phyloP scores from a whole-genome alignment of 2,329 filamentous ascomycete species.

The Aspergillus sp. region DNA sequence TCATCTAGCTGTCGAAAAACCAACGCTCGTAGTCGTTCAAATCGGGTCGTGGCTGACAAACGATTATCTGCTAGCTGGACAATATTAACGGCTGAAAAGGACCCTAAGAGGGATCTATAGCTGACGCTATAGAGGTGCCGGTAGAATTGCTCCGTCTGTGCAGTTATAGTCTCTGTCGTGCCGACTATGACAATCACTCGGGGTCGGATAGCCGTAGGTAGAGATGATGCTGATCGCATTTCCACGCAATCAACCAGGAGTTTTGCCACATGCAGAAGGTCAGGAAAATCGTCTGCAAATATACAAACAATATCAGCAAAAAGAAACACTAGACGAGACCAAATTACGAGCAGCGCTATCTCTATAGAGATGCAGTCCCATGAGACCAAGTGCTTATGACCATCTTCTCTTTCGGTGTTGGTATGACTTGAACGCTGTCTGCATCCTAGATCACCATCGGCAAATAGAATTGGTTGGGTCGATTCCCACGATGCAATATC shows the following conservation, averaged over 20 bases:
- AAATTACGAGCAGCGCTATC: neutral
- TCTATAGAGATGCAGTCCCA: neutral
- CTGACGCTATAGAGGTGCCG: neutral
- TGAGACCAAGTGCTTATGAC: neutral
- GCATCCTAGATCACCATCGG: neutral
- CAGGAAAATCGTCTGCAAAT: conserved; percentile 2
- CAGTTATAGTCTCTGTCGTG: neutral
- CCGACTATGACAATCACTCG: neutral
- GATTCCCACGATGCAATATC: neutral
- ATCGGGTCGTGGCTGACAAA: neutral
- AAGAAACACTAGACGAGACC: conserved; percentile 2
- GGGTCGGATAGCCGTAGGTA: conserved; percentile 1
- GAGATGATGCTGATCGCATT: conserved; percentile 1
- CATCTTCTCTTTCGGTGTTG: too few relatives aligned
- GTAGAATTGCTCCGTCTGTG: too few relatives aligned
- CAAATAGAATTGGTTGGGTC: neutral
- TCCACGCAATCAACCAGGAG: conserved; percentile 1
- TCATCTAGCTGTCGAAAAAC: conserved; percentile 1
- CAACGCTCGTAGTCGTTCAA: conserved; percentile 1
- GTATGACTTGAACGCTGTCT: neutral
- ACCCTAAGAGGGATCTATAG: neutral
- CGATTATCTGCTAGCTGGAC: neutral
- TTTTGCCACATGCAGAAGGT: conserved; percentile 1
- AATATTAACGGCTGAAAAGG: conserved; percentile 2
- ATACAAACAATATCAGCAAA: conserved; percentile 4